phyloP scores from a whole-genome alignment of 2,329 filamentous ascomycete genomes.

The Pseudogymnoascus sp. region DNA sequence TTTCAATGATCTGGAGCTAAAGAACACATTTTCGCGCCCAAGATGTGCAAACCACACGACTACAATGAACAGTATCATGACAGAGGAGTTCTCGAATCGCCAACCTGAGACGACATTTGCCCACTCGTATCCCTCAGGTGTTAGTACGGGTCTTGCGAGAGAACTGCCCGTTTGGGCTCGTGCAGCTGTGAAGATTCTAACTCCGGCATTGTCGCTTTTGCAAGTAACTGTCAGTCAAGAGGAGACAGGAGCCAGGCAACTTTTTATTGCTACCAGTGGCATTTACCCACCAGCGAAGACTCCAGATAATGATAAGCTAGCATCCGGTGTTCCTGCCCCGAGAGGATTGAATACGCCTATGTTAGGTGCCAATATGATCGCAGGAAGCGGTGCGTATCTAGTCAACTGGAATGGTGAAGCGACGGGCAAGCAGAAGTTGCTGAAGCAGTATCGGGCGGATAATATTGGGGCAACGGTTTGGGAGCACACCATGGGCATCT shows the following conservation, averaged over 20 bases:
- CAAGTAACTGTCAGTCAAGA: constrained; percentile 12
- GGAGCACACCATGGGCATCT: constrained; percentile 23
- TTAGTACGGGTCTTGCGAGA: constrained; percentile 37
- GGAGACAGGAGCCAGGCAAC: constrained; percentile 23
- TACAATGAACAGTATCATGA: constrained; percentile 39
- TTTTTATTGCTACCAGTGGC: constrained; percentile 24
- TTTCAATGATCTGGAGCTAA: constrained; percentile 33
- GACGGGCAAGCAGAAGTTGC: constrained; percentile 12
- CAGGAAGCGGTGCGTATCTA: constrained; percentile 20
- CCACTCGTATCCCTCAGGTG: constrained; percentile 40
- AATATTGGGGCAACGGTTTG: constrained; percentile 19
- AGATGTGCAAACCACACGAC: constrained; percentile 21
- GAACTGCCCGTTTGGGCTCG: constrained; percentile 18
- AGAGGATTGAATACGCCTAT: constrained; percentile 10
- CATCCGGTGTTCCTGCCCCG: constrained; percentile 15
- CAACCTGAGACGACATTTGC: constrained; percentile 41
- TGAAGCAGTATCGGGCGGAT: constrained; percentile 18
- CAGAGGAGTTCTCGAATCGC: constrained; percentile 39
- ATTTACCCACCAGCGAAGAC: constrained; percentile 21
- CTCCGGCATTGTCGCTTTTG: constrained; percentile 15
- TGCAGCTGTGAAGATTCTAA: constrained; percentile 13
- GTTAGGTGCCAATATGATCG: constrained; percentile 7
- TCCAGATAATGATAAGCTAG: constrained; percentile 3
- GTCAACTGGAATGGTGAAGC: constrained; percentile 22
- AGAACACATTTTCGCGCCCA: constrained; percentile 17